Base-by-base conservation (phyloP, 2,329 filamentous ascomycete species). In the Chrysoporthe cubensis region DNA sequence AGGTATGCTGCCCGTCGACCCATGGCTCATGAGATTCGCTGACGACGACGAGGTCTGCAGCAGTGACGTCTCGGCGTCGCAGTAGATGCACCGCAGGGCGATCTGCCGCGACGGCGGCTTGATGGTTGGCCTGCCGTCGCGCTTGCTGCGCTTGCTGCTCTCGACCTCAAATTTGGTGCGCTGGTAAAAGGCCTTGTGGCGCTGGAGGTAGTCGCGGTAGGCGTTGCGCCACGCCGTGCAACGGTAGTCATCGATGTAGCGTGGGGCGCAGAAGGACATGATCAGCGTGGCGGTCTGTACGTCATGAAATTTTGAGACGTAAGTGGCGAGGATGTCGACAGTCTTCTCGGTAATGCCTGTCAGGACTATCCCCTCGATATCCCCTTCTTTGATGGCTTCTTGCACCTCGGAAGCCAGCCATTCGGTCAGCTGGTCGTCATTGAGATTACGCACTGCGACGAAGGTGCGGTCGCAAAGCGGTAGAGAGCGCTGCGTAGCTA, bases 151-250 rank as follows among this genome's bases (percentile, higher is more conserved):
- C 71, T 88, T 88, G 34, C 90, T 92, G 74, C 91, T 91, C 75
- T 92, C 89, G 69, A 92, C 90, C 72, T 92, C 90, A 78, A 94
- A 95, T 73, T 90, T 90, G 65, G 91, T 91, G 59, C 92, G 88
- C 71, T 92, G 86, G 70, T 91, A 88, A 80, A 92, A 94, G 66
- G 84, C 87, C 77, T 85, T 91, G 84, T 92, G 92, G 71, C 84
- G 90, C 80, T 91, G 88, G 48, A 91, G 85, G 73, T 92, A 89
- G 62, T 89, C 88, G 66, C 90, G 87, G 76, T 95, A 94, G 46
- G 85, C 84, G 71, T 84, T 87, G 65, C 91, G 90, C 91, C 92
- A 95, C 66, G 90, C 88, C 11, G 85, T 83, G 79, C 90, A 93
- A 71, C 93, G 89, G 56, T 90, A 82, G 76, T 96, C 93, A 77